phyloP scores from a whole-genome alignment of 768 basidiomycete genomes.

The Collybia mongolica region DNA sequence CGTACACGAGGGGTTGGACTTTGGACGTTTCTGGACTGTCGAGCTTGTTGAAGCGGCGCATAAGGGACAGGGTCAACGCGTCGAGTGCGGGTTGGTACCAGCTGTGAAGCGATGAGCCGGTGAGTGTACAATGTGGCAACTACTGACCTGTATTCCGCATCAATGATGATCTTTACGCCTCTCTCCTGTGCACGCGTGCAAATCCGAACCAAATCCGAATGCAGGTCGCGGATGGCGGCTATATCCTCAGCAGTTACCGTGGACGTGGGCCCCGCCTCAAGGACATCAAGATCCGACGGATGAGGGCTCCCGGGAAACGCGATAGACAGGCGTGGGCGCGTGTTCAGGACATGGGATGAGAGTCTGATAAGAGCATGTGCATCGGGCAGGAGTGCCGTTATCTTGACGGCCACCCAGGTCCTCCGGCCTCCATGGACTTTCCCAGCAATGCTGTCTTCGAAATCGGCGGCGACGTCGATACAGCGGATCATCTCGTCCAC shows the following conservation, averaged over 20 bases:
- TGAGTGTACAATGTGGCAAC: neutral
- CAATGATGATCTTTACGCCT: constrained; percentile 72
- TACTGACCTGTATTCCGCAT: constrained; percentile 77
- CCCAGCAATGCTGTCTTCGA: constrained; percentile 53
- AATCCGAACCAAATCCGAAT: constrained; percentile 60
- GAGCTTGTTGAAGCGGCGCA: constrained; percentile 72
- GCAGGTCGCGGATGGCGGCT: constrained; percentile 55
- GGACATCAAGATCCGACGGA: constrained; percentile 55
- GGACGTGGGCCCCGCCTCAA: constrained; percentile 25
- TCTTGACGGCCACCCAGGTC: constrained; percentile 86
- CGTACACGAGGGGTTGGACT: constrained; percentile 71
- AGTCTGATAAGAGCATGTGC: constrained; percentile 59
- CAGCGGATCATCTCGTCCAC: constrained; percentile 75
- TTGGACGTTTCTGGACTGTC: constrained; percentile 7
- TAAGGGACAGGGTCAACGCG: constrained; percentile 71
- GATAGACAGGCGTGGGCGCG: constrained; percentile 34
- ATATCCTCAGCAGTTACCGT: constrained; percentile 57
- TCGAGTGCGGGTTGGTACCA: constrained; percentile 86
- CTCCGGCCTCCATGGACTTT: constrained; percentile 36
- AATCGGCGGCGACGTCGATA: constrained; percentile 78
- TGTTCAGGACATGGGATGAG: constrained; percentile 54
- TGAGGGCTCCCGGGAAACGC: constrained; percentile 72
- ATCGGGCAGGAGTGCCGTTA: constrained; percentile 71
- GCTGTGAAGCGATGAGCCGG: constrained; percentile 22
- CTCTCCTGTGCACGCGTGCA: constrained; percentile 60